Percentiles rank a stretch among this genome's conserved stretches.
Conservation (phyloP, 2,329 filamentous ascomycete genomes). For the Lecanicillium sp. region DNA sequence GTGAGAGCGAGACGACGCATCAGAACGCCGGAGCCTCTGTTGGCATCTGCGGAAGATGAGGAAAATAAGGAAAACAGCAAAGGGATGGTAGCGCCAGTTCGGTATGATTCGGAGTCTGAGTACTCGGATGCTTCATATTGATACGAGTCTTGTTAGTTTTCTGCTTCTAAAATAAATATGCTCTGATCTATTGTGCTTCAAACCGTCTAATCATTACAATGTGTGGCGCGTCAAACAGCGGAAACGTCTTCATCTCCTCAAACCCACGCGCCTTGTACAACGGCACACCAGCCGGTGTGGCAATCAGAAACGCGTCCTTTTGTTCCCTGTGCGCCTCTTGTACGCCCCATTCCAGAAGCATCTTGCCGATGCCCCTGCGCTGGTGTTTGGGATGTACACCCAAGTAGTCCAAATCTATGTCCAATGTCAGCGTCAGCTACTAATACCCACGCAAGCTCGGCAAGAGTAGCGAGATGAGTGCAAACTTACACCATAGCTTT, state of each 20-base stretch:
- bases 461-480: background rate
- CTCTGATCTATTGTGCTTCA: too few relatives aligned
- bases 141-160: too few relatives aligned
- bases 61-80: too few relatives aligned
- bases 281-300: constrained; percentile 6
- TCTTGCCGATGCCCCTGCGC: constrained; percentile 13
- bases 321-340: constrained; percentile 6
- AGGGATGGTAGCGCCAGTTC: too few relatives aligned
- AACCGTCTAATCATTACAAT: constrained; percentile 2
- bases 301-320: constrained; percentile 8
- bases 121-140: too few relatives aligned
- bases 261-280: constrained; percentile 3
- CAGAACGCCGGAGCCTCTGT: too few relatives aligned
- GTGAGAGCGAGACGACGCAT: too few relatives aligned
- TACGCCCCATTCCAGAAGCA: constrained; percentile 12
- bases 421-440: too few relatives aligned
- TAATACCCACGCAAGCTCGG: too few relatives aligned
- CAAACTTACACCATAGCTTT: constrained; percentile 12
- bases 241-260: constrained; percentile 3
- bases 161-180: too few relatives aligned
- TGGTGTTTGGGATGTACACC: constrained; percentile 12
- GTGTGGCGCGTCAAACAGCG: constrained; percentile 5
- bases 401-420: constrained; percentile 12
- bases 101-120: too few relatives aligned
- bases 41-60: too few relatives aligned